Percentiles rank a stretch among this genome's conserved stretches.
Evolutionary conservation across 2,329 filamentous ascomycete species (phyloP).

Genomic region (Exophiala oligosperma): DNA sequence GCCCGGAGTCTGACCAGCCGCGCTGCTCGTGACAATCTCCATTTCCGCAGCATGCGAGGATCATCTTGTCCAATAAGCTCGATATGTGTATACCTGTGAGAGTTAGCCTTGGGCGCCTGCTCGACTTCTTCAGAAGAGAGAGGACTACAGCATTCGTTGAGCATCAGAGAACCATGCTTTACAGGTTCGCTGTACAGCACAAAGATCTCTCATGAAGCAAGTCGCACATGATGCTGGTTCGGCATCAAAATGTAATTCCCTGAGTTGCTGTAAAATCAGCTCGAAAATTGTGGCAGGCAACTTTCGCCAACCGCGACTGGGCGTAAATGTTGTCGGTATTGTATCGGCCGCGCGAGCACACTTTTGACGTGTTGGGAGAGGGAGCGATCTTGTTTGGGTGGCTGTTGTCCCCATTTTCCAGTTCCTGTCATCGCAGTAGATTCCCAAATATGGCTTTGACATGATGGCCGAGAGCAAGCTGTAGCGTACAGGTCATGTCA

Average conservation of each 20-base stretch:
- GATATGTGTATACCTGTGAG: constrained; percentile 49
- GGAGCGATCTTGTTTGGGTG: constrained; percentile 8
- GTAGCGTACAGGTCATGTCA: no score
- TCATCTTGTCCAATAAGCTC: constrained; percentile 51
- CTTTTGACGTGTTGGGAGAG: not conserved
- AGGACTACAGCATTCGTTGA: constrained; percentile 51
- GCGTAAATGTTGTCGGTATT: not conserved
- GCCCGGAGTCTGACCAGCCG: constrained; percentile 56
- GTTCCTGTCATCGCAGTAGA: not conserved
- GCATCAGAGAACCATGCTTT: constrained; percentile 58
- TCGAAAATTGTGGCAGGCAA: constrained; percentile 57
- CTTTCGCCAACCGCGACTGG: constrained; percentile 33
- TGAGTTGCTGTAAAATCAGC: constrained; percentile 54
- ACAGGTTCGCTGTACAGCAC: constrained; percentile 54
- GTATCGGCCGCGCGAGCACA: not conserved
- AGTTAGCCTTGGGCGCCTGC: not conserved
- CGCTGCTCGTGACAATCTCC: constrained; percentile 49
- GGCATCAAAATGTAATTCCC: constrained; percentile 44
- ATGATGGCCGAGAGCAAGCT: not conserved
- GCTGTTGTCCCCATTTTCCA: not conserved
- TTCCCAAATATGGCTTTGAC: not conserved
- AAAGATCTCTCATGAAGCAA: constrained; percentile 57
- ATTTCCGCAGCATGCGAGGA: constrained; percentile 47
- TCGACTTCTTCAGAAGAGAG: not conserved
- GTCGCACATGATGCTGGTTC: constrained; percentile 49